Conservation (phyloP, 208 protist genomes). For the Lotmaria passim region DNA sequence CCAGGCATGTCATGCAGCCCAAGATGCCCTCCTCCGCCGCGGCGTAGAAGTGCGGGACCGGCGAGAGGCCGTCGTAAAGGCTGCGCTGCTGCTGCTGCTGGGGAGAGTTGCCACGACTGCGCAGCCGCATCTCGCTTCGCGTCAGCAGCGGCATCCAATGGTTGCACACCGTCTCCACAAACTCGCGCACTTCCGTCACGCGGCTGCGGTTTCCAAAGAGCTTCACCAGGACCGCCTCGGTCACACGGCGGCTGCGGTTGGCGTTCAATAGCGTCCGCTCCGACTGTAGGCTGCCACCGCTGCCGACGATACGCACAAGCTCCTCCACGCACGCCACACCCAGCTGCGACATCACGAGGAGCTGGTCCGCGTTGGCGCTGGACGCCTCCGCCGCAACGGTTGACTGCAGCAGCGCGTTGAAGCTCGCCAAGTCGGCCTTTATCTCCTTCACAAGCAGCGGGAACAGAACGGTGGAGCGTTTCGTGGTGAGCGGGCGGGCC, state of each 20-base stretch:
- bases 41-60: background rate
- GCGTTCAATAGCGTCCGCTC: conserved; percentile 88
- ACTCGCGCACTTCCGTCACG: conserved; percentile 65
- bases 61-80: background rate
- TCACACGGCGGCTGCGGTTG: conserved; percentile 71
- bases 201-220: conserved; percentile 82
- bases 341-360: conserved; percentile 53
- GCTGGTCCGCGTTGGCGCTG: conserved; percentile 19
- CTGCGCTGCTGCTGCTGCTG: background rate
- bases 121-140: conserved; percentile 36
- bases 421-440: conserved; percentile 23
- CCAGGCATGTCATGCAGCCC: conserved; percentile 41
- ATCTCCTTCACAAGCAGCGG: conserved; percentile 55
- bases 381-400: conserved; percentile 6
- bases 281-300: conserved; percentile 85
- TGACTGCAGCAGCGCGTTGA: conserved; percentile 24
- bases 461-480: conserved; percentile 80
- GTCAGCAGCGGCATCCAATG: conserved; percentile 54
- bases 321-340: conserved; percentile 79
- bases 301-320: conserved; percentile 82
- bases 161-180: conserved; percentile 53
- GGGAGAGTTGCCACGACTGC: conserved; percentile 19
- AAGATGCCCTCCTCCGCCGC: conserved; percentile 34
- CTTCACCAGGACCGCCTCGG: conserved; percentile 74
- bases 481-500: conserved; percentile 83